Evolutionary conservation across 352 stramenopile species (phyloP).

Genomic region (Phytophthora pluvialis): DNA sequence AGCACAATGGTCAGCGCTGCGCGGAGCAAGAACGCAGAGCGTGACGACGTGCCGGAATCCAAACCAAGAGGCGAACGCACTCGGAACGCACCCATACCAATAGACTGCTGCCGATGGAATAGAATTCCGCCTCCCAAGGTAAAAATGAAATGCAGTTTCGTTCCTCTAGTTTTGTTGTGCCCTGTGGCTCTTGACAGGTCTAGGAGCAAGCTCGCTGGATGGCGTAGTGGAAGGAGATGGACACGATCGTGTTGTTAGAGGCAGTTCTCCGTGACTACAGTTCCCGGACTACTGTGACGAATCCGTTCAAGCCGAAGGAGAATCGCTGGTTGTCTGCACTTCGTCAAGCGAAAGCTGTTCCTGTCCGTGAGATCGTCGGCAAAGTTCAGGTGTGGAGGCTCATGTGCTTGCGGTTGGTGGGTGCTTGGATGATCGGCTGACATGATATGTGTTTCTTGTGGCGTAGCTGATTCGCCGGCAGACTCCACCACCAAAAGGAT

Average conservation of each 20-base stretch:
- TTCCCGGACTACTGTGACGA: slow-evolving; percentile 20
- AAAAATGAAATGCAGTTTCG: slow-evolving; percentile 44
- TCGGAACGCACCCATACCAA: slow-evolving; percentile 6
- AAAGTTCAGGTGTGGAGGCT: slow-evolving; percentile 28
- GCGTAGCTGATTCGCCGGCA: slow-evolving; percentile 15
- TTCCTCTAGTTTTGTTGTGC: slow-evolving; percentile 1
- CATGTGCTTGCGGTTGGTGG: neutral
- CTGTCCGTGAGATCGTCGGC: slow-evolving; percentile 10
- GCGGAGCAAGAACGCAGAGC: neutral
- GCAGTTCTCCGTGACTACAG: slow-evolving; percentile 38
- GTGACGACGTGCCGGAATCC: slow-evolving; percentile 3
- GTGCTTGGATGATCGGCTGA: neutral
- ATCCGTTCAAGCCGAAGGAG: slow-evolving; percentile 37
- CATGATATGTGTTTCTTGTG: slow-evolving; percentile 7
- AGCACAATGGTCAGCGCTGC: slow-evolving; percentile 7
- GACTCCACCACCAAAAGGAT: neutral
- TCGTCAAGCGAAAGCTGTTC: slow-evolving; percentile 12
- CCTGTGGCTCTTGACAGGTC: slow-evolving; percentile 24
- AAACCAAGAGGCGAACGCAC: neutral
- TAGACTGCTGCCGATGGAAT: slow-evolving; percentile 10
- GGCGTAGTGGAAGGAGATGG: slow-evolving; percentile 18
- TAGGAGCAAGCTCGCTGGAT: slow-evolving; percentile 5
- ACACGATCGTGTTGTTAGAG: slow-evolving; percentile 37
- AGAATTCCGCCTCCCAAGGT: slow-evolving; percentile 11
- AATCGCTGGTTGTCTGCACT: slow-evolving; percentile 30